A percentile compares a stretch with the other conserved stretches of the same genome.
Conservation (phyloP, 1,284 basidiomycete species). For the Rugosomyces carneus region DNA sequence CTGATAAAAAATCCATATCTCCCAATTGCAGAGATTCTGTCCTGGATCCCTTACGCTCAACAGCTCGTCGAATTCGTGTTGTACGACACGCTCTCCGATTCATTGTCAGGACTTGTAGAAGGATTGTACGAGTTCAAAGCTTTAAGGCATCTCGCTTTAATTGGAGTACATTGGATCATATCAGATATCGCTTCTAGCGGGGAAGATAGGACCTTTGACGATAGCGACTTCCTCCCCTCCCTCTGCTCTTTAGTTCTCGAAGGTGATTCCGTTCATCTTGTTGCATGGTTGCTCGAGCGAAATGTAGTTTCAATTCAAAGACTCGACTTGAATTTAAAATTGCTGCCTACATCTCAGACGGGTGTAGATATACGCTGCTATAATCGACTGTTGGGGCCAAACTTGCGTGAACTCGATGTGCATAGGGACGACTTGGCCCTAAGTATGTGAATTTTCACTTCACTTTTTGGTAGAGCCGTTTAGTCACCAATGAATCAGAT, state of each 20-base stretch:
- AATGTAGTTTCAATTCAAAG: constrained; percentile 4
- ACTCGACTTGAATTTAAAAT: constrained; percentile 3
- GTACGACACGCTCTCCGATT: constrained; percentile 1
- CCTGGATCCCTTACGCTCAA: constrained; percentile 2
- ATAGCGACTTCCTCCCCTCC: background rate
- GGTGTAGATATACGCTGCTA: constrained; percentile 1
- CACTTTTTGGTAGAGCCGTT: background rate
- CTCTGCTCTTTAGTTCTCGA: constrained; percentile 6
- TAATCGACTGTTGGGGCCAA: constrained; percentile 6
- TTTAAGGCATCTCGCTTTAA: constrained; percentile 9
- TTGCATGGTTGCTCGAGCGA: constrained; percentile 5
- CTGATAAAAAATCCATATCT: constrained; percentile 1
- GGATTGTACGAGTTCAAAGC: constrained; percentile 6
- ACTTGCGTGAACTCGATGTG: constrained; percentile 11
- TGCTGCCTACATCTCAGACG: background rate
- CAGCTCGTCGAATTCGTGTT: constrained; percentile 8
- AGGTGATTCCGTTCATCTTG: background rate
- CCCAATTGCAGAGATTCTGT: background rate
- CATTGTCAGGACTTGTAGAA: constrained; percentile 1
- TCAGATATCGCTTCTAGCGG: background rate
- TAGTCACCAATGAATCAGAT: background rate
- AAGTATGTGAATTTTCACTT: background rate
- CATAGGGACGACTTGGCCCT: constrained; percentile 1
- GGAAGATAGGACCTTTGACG: background rate
- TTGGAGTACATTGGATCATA: constrained; percentile 2